Percentiles rank a stretch among this genome's conserved stretches.
These are phyloP conservation scores for Auricularia heimuer DNA, from an alignment of 768 basidiomycete genomes.

Conservation along the genomic window DNA sequence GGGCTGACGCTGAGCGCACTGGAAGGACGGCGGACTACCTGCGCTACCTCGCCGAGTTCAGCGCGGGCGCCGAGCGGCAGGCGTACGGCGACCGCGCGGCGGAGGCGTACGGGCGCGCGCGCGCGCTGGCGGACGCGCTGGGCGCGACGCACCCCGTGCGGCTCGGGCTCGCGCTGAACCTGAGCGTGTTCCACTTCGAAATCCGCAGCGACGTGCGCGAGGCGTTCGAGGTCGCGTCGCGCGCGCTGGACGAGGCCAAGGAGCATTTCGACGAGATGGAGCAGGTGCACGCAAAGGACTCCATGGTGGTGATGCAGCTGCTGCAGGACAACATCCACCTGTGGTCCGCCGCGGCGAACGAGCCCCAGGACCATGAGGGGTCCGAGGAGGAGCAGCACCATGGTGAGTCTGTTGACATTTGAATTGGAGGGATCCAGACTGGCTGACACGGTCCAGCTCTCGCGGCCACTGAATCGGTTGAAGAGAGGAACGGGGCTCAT, in stretches of 20 bases:
- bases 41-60: slow-evolving; percentile 3
- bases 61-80: not conserved
- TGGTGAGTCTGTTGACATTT: too few species aligned
- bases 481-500: too few species aligned
- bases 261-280: not conserved
- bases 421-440: too few species aligned
- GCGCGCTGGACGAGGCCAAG: not conserved
- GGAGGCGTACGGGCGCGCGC: not conserved
- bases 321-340: not conserved
- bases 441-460: too few species aligned
- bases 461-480: too few species aligned
- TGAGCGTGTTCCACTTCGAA: not conserved
- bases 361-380: too few species aligned
- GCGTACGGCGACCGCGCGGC: not conserved
- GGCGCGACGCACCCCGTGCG: not conserved
- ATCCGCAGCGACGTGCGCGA: not conserved
- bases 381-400: too few species aligned
- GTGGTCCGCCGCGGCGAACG: not conserved
- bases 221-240: not conserved
- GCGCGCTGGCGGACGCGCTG: not conserved
- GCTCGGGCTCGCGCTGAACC: not conserved
- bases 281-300: not conserved
- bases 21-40: not conserved
- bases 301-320: not conserved
- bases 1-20: not conserved